Evolutionary conservation across 2,329 filamentous ascomycete genomes (phyloP), one percentile per base, ranked within the genome.

Genomic region (Colletotrichum filicis): DNA sequence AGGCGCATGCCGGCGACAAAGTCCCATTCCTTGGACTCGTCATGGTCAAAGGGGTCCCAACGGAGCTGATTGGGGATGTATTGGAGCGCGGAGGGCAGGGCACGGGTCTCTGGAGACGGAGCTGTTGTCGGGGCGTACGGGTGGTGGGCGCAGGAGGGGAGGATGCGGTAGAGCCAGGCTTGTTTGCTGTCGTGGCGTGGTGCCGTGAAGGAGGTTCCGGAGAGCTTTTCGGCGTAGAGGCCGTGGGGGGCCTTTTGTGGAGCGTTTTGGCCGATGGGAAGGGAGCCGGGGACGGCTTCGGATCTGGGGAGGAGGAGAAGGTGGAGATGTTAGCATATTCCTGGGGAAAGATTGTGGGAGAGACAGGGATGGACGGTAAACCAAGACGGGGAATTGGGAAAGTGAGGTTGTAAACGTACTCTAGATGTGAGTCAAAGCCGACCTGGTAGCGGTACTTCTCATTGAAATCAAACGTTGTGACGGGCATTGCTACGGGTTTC

Each of bases 51-150:
- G 2, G 86, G 92, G 76, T 93, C 91, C 94, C 94, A 97, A 76
- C 93, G 90, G 35, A 96, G 86, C 82, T 96, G 93, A 79, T 95
- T 95, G 5, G 94, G 94, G 63, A 95, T 92, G 77, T 94, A 92
- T 77, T 93, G 91, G 76, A 94, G 87, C 78, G 89, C 89, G 75
- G 71, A 67, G 28, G 68, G 71, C 16, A 63, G 68, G 46, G 71
- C 71, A 63, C 66, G 66, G 37, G 60, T 76, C 73, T 22, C 75
- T 56, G 28, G 76, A 66, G 26, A 75, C 71, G 42, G 73, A 60
- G 77, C 76, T 56, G 84, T 77, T 82, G 88, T 80, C 77, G 86
- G 79, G 80, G 84, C 79, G 85, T 86, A 93, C 79, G 81, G 89
- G 32, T 84, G 83, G 75, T 94, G 91, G 0, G 90, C 85, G 70